phyloP scores from a whole-genome alignment of 2,329 filamentous ascomycete species.

The Ampelomyces quisqualis region DNA sequence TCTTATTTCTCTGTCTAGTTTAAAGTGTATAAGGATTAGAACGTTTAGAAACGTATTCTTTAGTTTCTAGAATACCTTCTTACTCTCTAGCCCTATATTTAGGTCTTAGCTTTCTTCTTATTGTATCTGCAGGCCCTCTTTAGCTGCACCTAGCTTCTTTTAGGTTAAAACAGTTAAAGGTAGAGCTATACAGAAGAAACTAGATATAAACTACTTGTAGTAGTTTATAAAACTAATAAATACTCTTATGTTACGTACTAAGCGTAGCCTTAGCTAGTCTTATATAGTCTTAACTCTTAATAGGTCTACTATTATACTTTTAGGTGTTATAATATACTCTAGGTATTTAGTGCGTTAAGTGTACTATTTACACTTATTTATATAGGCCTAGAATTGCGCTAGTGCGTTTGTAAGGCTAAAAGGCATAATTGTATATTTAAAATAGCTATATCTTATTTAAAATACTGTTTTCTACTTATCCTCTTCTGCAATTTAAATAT shows the following conservation, averaged over 20 bases:
- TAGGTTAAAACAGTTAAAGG: neutral
- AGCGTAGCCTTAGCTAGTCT: constrained; percentile 4
- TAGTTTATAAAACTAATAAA: constrained; percentile 10
- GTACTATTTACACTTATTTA: constrained; percentile 7
- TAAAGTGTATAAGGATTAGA: constrained; percentile 1
- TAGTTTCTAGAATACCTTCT: constrained; percentile 1
- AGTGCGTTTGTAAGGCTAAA: neutral
- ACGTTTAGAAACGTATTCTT: constrained; percentile 1
- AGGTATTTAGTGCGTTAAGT: constrained; percentile 3
- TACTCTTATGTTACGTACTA: constrained; percentile 1
- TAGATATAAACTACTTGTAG: constrained; percentile 1
- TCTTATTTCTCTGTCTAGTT: neutral
- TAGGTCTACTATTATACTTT: neutral
- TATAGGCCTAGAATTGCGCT: neutral
- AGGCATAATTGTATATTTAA: neutral
- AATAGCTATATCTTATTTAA: neutral
- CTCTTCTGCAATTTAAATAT: neutral
- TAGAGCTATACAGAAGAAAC: neutral
- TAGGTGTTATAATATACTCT: constrained; percentile 2
- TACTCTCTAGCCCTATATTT: neutral
- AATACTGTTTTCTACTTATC: neutral
- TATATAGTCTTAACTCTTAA: constrained; percentile 3
- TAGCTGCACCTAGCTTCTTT: neutral
- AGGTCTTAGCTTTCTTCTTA: neutral
- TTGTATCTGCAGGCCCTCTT: neutral